phyloP scores from a whole-genome alignment of 129 eudicot genomes.

The Scalesia atractyloides region DNA sequence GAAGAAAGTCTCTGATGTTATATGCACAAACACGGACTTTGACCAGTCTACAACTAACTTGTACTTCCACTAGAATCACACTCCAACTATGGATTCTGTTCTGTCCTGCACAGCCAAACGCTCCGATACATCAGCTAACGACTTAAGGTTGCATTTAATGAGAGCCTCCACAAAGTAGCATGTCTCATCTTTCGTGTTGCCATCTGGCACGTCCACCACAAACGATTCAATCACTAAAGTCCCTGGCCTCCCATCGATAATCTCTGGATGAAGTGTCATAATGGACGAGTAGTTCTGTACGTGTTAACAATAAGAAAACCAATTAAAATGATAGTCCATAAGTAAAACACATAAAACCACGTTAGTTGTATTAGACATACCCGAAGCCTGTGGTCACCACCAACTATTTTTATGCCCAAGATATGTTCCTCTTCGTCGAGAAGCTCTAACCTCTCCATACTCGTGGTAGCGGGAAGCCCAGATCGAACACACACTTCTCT shows the following conservation, averaged over 20 bases:
- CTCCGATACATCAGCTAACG: slow-evolving; percentile 90
- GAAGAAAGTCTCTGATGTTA: slow-evolving; percentile 28
- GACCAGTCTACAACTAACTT: slow-evolving; percentile 28
- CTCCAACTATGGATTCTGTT: slow-evolving; percentile 50
- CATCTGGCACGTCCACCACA: slow-evolving; percentile 95
- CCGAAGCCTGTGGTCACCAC: slow-evolving; percentile 95
- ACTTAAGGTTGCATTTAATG: slow-evolving; percentile 91
- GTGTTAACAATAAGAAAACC: background rate
- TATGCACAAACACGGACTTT: slow-evolving; percentile 32
- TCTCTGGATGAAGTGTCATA: slow-evolving; percentile 90
- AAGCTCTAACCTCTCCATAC: slow-evolving; percentile 90
- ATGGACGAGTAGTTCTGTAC: slow-evolving; percentile 89
- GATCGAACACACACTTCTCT: slow-evolving; percentile 92
- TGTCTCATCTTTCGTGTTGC: slow-evolving; percentile 88
- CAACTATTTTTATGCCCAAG: slow-evolving; percentile 77
- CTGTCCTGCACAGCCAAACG: slow-evolving; percentile 82
- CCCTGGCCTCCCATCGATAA: slow-evolving; percentile 81
- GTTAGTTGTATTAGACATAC: slow-evolving; percentile 33
- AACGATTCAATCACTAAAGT: slow-evolving; percentile 91
- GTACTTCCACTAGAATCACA: slow-evolving; percentile 28
- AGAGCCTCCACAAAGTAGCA: slow-evolving; percentile 92
- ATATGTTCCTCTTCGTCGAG: slow-evolving; percentile 85
- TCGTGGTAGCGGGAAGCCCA: slow-evolving; percentile 97
- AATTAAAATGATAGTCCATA: background rate
- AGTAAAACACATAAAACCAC: background rate